Evolutionary conservation across 352 stramenopile species (phyloP).

Genomic region (Globisporangium megalacanthum): DNA sequence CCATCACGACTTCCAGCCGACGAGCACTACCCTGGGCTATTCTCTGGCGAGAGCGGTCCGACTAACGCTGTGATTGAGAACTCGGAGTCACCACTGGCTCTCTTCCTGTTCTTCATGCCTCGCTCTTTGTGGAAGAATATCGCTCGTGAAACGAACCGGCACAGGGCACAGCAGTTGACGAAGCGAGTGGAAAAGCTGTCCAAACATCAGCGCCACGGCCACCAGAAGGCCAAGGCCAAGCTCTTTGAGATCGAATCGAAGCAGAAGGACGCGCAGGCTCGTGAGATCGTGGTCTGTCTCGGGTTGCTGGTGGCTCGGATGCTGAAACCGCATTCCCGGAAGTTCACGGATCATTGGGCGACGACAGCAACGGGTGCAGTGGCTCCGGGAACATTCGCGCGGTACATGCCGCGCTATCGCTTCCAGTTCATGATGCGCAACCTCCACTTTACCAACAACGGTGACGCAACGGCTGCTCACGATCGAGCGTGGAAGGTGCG

Average conservation of each 20-base stretch:
- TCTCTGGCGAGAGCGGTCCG: no score
- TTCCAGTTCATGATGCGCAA: no score
- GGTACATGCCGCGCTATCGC: no score
- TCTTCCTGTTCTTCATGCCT: neutral
- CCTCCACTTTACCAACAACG: no score
- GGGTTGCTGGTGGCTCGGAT: no score
- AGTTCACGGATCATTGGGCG: neutral
- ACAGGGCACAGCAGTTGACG: neutral
- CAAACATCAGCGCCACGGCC: neutral
- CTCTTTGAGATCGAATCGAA: neutral
- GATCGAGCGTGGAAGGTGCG: no score
- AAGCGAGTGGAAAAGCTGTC: neutral
- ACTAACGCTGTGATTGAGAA: neutral
- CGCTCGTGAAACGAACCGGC: neutral
- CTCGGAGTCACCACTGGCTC: neutral
- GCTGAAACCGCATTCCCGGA: no score
- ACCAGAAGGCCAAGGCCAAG: neutral
- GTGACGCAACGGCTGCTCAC: no score
- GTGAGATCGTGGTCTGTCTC: no score
- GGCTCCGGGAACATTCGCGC: no score
- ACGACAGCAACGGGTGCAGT: neutral
- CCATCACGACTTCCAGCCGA: neutral
- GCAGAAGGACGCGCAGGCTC: neutral
- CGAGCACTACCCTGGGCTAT: neutral
- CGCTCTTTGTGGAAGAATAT: neutral